Evolutionary conservation across 1,284 basidiomycete genomes (phyloP).

Genomic region (Phlebopus sp.): DNA sequence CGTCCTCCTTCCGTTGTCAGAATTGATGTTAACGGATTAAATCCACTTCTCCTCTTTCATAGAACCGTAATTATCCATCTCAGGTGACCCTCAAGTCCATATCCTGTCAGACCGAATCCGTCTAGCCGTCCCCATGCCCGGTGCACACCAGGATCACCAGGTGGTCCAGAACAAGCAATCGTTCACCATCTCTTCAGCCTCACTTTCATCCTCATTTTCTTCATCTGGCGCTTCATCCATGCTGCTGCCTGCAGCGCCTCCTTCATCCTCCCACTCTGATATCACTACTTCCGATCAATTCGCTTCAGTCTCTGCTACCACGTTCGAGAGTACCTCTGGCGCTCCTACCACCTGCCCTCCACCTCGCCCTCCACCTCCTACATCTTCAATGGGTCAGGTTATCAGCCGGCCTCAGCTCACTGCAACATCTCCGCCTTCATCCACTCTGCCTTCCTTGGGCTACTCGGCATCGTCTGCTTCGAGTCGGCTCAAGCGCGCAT

Average conservation of each 20-base stretch:
- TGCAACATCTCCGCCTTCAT: conserved; percentile 26
- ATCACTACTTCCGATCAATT: conserved; percentile 42
- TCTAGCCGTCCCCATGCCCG: conserved; percentile 20
- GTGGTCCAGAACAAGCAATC: conserved; percentile 35
- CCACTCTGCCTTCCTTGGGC: conserved; percentile 25
- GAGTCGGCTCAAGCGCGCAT: conserved; percentile 60
- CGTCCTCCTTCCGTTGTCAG: conserved; percentile 20
- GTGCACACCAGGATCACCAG: conserved; percentile 28
- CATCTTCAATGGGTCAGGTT: conserved; percentile 40
- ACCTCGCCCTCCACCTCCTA: conserved; percentile 34
- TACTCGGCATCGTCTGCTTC: conserved; percentile 35
- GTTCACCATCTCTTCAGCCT: conserved; percentile 38
- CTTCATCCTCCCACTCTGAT: conserved; percentile 41
- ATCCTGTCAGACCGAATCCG: conserved; percentile 26
- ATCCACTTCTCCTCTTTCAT: conserved; percentile 15
- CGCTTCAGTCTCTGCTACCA: conserved; percentile 32
- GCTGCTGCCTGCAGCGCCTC: conserved; percentile 36
- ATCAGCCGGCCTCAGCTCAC: conserved; percentile 35
- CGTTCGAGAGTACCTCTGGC: conserved; percentile 37
- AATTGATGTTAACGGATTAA: conserved; percentile 17
- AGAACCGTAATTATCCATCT: conserved; percentile 33
- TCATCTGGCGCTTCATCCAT: conserved; percentile 40
- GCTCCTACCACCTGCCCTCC: conserved; percentile 34
- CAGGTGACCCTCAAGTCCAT: conserved; percentile 28
- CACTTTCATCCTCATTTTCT: conserved; percentile 42